phyloP scores from a whole-genome alignment of 176 grass and related monocot genomes.

The Hordeum marinum region DNA sequence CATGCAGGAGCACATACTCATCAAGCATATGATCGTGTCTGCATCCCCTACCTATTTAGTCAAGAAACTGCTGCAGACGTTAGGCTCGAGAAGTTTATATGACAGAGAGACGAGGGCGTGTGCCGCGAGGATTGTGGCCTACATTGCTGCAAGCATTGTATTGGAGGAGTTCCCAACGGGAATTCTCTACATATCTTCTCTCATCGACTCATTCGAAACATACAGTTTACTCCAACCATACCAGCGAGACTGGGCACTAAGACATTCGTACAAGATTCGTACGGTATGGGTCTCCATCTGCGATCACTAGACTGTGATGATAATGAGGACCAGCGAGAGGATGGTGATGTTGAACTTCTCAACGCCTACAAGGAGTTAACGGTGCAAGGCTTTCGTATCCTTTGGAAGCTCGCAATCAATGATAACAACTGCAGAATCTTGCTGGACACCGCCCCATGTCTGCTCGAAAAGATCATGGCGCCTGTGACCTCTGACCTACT shows the following conservation, averaged over 20 bases:
- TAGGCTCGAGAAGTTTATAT: background rate
- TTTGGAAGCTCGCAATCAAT: background rate
- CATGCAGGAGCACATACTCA: background rate
- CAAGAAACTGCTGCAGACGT: background rate
- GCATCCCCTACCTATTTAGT: fast-evolving
- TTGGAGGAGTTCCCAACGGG: background rate
- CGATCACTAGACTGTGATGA: no score
- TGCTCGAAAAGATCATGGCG: background rate
- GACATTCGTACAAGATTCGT: no score
- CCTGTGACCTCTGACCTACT: background rate
- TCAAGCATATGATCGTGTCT: background rate
- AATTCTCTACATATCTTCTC: background rate
- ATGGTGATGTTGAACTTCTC: background rate
- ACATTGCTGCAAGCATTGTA: background rate
- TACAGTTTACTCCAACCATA: no score
- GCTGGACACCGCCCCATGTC: fast-evolving
- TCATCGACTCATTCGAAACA: background rate
- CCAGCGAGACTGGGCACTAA: no score
- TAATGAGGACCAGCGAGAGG: no score
- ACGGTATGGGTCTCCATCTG: no score
- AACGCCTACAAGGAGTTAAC: background rate
- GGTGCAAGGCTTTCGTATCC: background rate
- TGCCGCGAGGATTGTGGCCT: background rate
- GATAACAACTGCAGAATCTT: background rate
- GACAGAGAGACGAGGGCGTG: background rate